These are phyloP conservation scores for Xerocomus nothofagi DNA, from an alignment of 1,284 basidiomycete genomes.

Conservation along the genomic window DNA sequence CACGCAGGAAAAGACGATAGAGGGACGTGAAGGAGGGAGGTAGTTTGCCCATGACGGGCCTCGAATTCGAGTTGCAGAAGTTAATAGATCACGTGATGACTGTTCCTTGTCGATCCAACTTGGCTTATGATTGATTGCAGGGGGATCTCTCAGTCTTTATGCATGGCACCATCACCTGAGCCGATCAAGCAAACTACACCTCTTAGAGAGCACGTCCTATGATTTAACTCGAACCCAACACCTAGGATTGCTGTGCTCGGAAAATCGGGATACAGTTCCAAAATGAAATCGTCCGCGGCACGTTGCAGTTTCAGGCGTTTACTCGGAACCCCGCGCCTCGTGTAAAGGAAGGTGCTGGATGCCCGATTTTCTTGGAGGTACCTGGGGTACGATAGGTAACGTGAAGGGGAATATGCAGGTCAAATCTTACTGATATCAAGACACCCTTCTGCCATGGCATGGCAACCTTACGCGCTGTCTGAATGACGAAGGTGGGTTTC, in stretches of 20 bases:
- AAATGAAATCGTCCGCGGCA: slow-evolving; percentile 19
- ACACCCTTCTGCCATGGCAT: slow-evolving; percentile 22
- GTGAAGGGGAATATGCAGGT: not conserved
- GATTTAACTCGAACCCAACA: slow-evolving; percentile 11
- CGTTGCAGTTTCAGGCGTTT: slow-evolving; percentile 8
- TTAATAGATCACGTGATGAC: slow-evolving; percentile 11
- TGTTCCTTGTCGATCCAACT: slow-evolving; percentile 5
- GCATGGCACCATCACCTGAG: not conserved
- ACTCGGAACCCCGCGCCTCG: slow-evolving; percentile 17
- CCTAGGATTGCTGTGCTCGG: not conserved
- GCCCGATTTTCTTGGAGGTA: slow-evolving; percentile 22
- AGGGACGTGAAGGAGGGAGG: slow-evolving; percentile 56
- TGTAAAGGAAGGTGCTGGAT: slow-evolving; percentile 14
- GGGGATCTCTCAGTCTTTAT: not conserved
- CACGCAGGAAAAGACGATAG: slow-evolving; percentile 63
- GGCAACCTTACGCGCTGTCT: slow-evolving; percentile 24
- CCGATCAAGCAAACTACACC: slow-evolving; percentile 2
- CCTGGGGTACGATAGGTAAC: slow-evolving; percentile 20
- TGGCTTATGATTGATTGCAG: not conserved
- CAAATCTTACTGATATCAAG: slow-evolving; percentile 23
- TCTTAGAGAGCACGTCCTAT: slow-evolving; percentile 1
- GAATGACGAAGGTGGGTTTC: slow-evolving; percentile 25
- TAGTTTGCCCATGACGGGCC: slow-evolving; percentile 30
- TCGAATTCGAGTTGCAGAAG: not conserved
- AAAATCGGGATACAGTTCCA: slow-evolving; percentile 2